Percentiles rank a stretch among this genome's conserved stretches.
Evolutionary conservation across 2,329 filamentous ascomycete genomes (phyloP).

Genomic region (Alternaria sp.): DNA sequence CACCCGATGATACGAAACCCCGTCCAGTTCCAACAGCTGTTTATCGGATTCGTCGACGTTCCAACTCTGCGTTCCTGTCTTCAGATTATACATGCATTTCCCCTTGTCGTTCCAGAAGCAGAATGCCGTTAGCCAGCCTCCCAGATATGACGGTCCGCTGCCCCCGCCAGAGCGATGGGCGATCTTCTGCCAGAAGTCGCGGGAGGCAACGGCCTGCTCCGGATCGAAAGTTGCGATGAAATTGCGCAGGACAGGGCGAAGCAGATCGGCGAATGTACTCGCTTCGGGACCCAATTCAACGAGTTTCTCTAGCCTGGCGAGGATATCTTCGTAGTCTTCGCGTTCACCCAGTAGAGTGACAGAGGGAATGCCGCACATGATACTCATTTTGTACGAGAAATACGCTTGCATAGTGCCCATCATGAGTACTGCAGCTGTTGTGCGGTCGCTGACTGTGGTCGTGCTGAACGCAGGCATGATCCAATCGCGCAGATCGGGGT

Average conservation of each 20-base stretch:
- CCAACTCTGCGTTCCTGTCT: neutral
- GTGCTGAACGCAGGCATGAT: constrained; percentile 29
- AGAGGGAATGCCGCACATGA: constrained; percentile 23
- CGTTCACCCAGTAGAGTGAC: constrained; percentile 26
- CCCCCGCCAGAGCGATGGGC: neutral
- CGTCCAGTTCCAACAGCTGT: neutral
- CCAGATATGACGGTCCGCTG: constrained; percentile 9
- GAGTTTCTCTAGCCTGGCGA: constrained; percentile 18
- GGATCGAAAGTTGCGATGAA: constrained; percentile 21
- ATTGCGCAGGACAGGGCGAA: constrained; percentile 15
- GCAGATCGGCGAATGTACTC: constrained; percentile 9
- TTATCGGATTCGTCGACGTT: neutral
- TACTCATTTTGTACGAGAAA: constrained; percentile 9
- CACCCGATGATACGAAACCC: constrained; percentile 3
- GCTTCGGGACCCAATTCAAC: constrained; percentile 11
- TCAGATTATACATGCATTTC: constrained; percentile 2
- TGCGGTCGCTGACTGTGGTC: constrained; percentile 18
- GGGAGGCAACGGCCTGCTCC: neutral
- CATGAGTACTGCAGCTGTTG: constrained; percentile 21
- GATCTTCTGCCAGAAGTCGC: constrained; percentile 21
- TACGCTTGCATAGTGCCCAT: constrained; percentile 25
- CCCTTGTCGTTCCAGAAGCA: constrained; percentile 24
- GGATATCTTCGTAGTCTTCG: constrained; percentile 23
- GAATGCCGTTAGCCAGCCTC: constrained; percentile 29
- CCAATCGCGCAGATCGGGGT: constrained; percentile 15